Conservation (phyloP, 495 filamentous ascomycete species). For the Annulohypoxylon maeteangense region DNA sequence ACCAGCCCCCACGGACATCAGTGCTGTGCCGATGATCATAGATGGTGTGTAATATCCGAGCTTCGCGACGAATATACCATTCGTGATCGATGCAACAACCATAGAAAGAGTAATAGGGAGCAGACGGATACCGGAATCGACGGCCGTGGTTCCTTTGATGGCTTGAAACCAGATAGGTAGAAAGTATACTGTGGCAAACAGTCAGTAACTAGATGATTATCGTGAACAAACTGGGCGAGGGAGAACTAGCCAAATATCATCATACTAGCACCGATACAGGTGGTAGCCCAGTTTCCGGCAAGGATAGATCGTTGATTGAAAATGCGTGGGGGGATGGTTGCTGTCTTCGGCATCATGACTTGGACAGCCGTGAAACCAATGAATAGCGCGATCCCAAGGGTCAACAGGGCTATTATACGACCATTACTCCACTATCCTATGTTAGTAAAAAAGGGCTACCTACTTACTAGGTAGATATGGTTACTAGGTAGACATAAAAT, state of each 20-base stretch:
- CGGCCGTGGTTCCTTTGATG: slow-evolving; percentile 65
- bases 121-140: slow-evolving; percentile 61
- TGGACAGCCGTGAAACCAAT: slow-evolving; percentile 69
- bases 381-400: slow-evolving; percentile 68
- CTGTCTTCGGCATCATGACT: slow-evolving; percentile 67
- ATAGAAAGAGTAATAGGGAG: slow-evolving; percentile 57
- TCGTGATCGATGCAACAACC: slow-evolving; percentile 50
- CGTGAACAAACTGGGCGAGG: slow-evolving; percentile 9
- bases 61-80: slow-evolving; percentile 58
- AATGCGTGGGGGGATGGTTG: slow-evolving; percentile 76
- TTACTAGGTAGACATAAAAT: background rate
- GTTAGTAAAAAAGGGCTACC: slow-evolving; percentile 7
- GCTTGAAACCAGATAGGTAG: slow-evolving; percentile 78
- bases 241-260: slow-evolving; percentile 66
- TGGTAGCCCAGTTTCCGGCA: slow-evolving; percentile 60
- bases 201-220: slow-evolving; percentile 20
- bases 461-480: background rate
- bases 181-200: slow-evolving; percentile 53
- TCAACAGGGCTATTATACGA: slow-evolving; percentile 71
- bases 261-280: slow-evolving; percentile 64
- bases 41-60: slow-evolving; percentile 72
- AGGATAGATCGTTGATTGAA: slow-evolving; percentile 73
- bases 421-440: slow-evolving; percentile 62
- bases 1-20: slow-evolving; percentile 70
- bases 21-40: slow-evolving; percentile 60